phyloP scores from a whole-genome alignment of 2,329 filamentous ascomycete genomes.

The Colletotrichum horii region DNA sequence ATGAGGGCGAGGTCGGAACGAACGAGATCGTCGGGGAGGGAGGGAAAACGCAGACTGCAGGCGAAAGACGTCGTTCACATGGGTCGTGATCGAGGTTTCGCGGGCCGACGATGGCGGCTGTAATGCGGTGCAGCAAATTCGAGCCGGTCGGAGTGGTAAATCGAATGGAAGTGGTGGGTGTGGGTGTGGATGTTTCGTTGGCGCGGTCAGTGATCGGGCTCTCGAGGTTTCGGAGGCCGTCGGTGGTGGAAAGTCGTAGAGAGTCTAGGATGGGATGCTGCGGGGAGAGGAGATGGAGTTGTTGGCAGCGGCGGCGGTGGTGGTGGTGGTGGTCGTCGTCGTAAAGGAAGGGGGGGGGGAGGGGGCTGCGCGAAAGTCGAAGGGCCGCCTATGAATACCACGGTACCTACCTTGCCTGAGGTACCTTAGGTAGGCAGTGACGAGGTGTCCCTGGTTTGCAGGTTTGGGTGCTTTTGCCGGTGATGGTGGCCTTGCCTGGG shows the following conservation, averaged over 20 bases:
- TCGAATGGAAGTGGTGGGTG: not conserved
- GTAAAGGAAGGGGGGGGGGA: slow-evolving; percentile 1
- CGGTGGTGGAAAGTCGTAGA: slow-evolving; percentile 4
- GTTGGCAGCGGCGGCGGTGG: not conserved
- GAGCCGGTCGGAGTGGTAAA: not conserved
- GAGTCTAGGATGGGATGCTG: not conserved
- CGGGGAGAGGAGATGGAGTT: slow-evolving; percentile 10
- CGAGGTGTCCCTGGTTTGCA: not conserved
- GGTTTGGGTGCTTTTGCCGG: not conserved
- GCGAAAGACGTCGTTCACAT: not conserved
- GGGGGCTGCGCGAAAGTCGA: not conserved
- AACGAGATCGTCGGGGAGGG: not conserved
- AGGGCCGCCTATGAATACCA: not conserved
- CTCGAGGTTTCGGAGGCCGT: not conserved
- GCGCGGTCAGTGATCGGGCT: not conserved
- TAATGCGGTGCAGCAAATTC: not conserved
- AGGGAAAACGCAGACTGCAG: not conserved
- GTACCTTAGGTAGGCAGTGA: not conserved
- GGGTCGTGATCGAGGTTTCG: not conserved
- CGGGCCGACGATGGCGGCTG: not conserved
- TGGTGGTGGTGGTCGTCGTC: not conserved
- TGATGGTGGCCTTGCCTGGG: not conserved
- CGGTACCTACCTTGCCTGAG: not conserved
- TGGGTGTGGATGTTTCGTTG: not conserved
- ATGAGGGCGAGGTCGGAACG: not conserved